Base-by-base conservation (phyloP, 768 basidiomycete species). In the Pisolithus sp. region DNA sequence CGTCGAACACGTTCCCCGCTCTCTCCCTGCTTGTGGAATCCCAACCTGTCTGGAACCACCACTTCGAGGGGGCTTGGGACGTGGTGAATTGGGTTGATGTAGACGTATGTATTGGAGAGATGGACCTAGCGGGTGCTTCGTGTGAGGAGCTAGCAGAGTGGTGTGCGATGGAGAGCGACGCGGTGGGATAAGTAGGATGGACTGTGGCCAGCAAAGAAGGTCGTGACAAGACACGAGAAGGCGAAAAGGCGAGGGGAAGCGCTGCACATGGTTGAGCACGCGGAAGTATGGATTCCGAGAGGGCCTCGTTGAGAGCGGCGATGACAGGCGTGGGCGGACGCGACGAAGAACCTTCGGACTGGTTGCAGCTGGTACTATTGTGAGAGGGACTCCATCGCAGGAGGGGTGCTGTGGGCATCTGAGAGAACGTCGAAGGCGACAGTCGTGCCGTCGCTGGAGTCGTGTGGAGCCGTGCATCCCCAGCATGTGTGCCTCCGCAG, bases 181-280 rank as follows among this genome's bases (percentile, higher is more conserved):
- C 71, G 7, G 79, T 83, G 23, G 86, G 85, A 23, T 85, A 74
- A 0, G 85, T 80, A 2, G 78, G 73, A 43, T 83, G 78, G 49
- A 85, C 72, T 56, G 62, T 73, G 59, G 78, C 76, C 48, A 84
- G 65, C 49, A 80, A 74, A 7, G 77, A 75, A 7, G 82, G 82
- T 0, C 76, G 71, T 28, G 70, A 58, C 26, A 75, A 64, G n/a
- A 60, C 51, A 18, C 54, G 68, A 9, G 71, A 55, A 17, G 64
- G 46, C 26, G 61, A 64, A 50, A 71, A 71, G 2, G 70, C 63
- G 4, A 70, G 61, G 5, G 76, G 68, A 17, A 77, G 69, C 37
- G 67, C 66, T 21, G 78, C 76, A 24, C 65, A 65, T 46, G 76
- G 75, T 2, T 80, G 77, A 28, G 62, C 68, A 12, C 70, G 52